A percentile compares a stretch with the other conserved stretches of the same genome.
phyloP scores from a whole-genome alignment of 2,329 filamentous ascomycete genomes.

The Xylariaceae sp. region DNA sequence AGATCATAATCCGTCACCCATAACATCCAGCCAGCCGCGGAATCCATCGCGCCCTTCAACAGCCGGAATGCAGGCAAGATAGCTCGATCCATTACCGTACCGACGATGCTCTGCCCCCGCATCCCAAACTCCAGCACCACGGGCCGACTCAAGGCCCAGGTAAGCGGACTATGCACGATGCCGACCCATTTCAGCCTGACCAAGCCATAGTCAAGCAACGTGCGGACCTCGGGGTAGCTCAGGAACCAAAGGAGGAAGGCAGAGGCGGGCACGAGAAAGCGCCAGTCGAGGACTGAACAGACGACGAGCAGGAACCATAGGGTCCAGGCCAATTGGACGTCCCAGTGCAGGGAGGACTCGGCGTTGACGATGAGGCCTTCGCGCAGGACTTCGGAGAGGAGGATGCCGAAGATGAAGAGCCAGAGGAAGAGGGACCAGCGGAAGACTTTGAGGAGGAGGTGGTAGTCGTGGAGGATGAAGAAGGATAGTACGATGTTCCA shows the following conservation, averaged over 20 bases:
- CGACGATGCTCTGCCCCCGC: background rate
- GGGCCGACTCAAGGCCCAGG: constrained; percentile 4
- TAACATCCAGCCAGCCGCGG: constrained; percentile 1
- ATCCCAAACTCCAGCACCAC: background rate
- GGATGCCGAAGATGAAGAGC: constrained; percentile 23
- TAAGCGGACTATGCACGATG: constrained; percentile 9
- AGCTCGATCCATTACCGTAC: background rate
- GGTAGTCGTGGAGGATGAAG: constrained; percentile 21
- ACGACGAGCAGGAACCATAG: constrained; percentile 22
- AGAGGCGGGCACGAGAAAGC: constrained; percentile 17
- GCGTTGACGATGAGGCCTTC: constrained; percentile 22
- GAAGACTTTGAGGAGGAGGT: constrained; percentile 19
- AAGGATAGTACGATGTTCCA: constrained; percentile 23
- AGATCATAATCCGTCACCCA: constrained; percentile 6
- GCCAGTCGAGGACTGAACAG: constrained; percentile 15
- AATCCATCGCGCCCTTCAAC: constrained; percentile 4
- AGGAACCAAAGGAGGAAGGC: constrained; percentile 5
- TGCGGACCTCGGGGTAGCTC: background rate
- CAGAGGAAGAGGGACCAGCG: constrained; percentile 24
- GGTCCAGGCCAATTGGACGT: constrained; percentile 21
- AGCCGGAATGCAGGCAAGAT: constrained; percentile 9
- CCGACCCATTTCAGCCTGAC: constrained; percentile 20
- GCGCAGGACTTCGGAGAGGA: constrained; percentile 19
- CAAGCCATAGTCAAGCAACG: constrained; percentile 21
- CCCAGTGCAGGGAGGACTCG: constrained; percentile 15